Evolutionary conservation across 2,329 filamentous ascomycete genomes (phyloP).

Genomic region (Nemania bipapillata): DNA sequence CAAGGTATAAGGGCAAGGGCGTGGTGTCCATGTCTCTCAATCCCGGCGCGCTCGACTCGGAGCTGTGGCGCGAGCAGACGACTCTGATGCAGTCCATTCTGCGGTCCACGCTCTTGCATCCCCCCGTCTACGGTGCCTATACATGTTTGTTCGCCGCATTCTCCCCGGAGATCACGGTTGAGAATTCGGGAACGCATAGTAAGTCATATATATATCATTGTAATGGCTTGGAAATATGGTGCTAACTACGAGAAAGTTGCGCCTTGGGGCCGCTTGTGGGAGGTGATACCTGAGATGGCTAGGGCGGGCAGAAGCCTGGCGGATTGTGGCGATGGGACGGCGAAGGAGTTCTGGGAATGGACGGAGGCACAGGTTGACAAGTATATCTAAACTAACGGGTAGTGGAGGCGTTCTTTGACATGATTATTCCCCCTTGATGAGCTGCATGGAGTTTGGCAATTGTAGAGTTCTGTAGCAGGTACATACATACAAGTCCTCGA

Average conservation of each 20-base stretch:
- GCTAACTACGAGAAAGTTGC: conserved; percentile 24
- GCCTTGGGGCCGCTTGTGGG: conserved; percentile 33
- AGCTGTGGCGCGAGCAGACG: conserved; percentile 29
- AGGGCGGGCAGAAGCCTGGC: conserved; percentile 15
- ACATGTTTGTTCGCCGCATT: conserved; percentile 33
- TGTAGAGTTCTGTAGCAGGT: too few relatives aligned
- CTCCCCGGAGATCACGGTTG: conserved; percentile 29
- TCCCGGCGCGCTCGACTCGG: conserved; percentile 35
- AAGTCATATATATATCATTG: background rate
- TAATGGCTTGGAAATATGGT: background rate
- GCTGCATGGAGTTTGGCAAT: background rate
- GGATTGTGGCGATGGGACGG: conserved; percentile 32
- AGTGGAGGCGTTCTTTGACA: background rate
- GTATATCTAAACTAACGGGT: conserved; percentile 1
- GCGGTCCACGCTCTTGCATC: conserved; percentile 27
- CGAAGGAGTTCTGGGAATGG: conserved; percentile 35
- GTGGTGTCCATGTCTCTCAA: conserved; percentile 38
- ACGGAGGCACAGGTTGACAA: conserved; percentile 24
- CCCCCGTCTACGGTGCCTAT: conserved; percentile 32
- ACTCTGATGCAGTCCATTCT: conserved; percentile 15
- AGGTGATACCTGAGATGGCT: conserved; percentile 18
- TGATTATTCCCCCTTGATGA: background rate
- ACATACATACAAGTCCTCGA: too few relatives aligned
- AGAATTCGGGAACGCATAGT: conserved; percentile 30
- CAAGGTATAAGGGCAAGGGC: conserved; percentile 30